Conservation (phyloP, 139 green algal genomes). For the Micromonas commoda region DNA sequence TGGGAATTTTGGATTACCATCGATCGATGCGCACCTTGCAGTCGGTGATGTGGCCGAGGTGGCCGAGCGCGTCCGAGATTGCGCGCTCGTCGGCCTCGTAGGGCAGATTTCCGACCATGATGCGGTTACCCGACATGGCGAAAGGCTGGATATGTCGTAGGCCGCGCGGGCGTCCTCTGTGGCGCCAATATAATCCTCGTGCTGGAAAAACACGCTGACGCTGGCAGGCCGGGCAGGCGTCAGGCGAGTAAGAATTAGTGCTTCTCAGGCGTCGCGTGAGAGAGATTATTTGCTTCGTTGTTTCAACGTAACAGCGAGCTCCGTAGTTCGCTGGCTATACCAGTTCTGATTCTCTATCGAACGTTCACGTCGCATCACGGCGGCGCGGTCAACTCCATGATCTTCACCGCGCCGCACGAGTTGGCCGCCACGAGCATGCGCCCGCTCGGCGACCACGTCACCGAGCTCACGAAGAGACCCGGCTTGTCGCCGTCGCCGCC, state of each 20-base stretch:
- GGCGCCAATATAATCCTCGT: too few relatives aligned
- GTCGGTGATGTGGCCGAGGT: background rate
- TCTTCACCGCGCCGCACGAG: slow-evolving; percentile 11
- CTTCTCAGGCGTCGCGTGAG: too few relatives aligned
- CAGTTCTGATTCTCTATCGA: background rate
- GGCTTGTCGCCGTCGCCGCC: background rate
- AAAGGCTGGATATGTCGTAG: background rate
- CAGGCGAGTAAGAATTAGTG: too few relatives aligned
- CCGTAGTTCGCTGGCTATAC: too few relatives aligned
- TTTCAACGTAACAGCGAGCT: too few relatives aligned
- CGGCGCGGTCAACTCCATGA: slow-evolving; percentile 3
- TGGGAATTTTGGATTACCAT: too few relatives aligned
- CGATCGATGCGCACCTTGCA: too few relatives aligned
- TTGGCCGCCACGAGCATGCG: slow-evolving; percentile 15
- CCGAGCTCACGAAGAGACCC: slow-evolving; percentile 2
- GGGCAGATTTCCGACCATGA: background rate
- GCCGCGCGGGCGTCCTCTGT: too few relatives aligned
- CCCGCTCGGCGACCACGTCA: slow-evolving; percentile 7
- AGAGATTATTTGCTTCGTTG: too few relatives aligned
- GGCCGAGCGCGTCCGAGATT: background rate
- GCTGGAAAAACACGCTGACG: too few relatives aligned
- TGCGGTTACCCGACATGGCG: background rate
- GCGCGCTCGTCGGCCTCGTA: background rate
- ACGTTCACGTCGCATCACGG: background rate
- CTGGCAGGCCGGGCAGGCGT: too few relatives aligned